Evolutionary conservation across 371 early-diverging fungal species (phyloP), one percentile per base, ranked within the genome.

Genomic region (Zychaea mexicana): DNA sequence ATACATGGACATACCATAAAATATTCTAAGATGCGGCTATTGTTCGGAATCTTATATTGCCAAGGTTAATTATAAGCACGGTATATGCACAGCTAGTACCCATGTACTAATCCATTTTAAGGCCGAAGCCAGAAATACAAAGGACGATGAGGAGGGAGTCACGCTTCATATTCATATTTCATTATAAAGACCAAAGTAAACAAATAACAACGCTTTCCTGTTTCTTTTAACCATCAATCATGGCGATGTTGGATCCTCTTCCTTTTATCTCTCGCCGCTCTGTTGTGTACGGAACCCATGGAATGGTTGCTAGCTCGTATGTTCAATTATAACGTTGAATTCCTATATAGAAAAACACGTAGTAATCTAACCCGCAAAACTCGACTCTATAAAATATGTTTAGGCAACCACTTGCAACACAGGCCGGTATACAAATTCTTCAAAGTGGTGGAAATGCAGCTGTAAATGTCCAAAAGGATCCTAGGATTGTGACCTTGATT

Each of bases 391-490:
- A 42, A 26, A 39, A 26, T 42, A 42, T 26, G 30, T 26, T 73
- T 57, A 92, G 93, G 54, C 90, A 94, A 75, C 93, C 92, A 21
- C 72, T 93, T 38, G 94, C 94, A 12, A 86, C 92, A 52, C 85
- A 90, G 52, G 87, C 91, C 27, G 96, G 97, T 30, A 68, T 90
- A 3, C 78, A 82, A n/a, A 89, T 94, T 17, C 78, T 96, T n/a
- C 78, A 80, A 58, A 72, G 72, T 46, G 97, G 96, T 13, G 96
- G 96, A 9, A 97, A 95, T 81, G 94, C 95, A 15, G 93, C 94
- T 26, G 97, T 84, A 83, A 74, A 74, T 65, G 22, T 58, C 9
- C 4, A 12, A 17, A 3, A 12, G 13, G 4, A 1, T 42, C n/a
- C n/a, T n/a, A n/a, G n/a, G n/a, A n/a, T n/a, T n/a, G n/a, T n/a